phyloP scores from a whole-genome alignment of 805 yeast genomes.

The Candida khao-thaluensis region DNA sequence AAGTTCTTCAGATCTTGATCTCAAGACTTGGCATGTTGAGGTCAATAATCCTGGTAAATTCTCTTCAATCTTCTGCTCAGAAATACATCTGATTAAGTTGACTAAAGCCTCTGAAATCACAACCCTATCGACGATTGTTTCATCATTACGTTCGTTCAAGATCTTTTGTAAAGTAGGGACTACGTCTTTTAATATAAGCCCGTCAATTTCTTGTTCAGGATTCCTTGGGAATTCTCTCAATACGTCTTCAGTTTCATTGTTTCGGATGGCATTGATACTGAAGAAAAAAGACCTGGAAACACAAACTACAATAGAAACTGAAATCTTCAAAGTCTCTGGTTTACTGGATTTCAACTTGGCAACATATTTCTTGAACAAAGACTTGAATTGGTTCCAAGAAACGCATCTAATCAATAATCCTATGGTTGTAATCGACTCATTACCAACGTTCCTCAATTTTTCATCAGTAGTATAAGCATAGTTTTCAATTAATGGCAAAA shows the following conservation, averaged over 20 bases:
- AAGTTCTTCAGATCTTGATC: conserved; percentile 81
- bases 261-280: conserved; percentile 19
- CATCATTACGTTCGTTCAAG: conserved; percentile 68
- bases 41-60: conserved; percentile 83
- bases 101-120: conserved; percentile 82
- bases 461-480: conserved; percentile 62
- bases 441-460: conserved; percentile 57
- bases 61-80: conserved; percentile 51
- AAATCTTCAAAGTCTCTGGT: conserved; percentile 50
- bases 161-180: conserved; percentile 61
- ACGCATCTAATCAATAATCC: conserved; percentile 56
- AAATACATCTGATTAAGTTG: conserved; percentile 60
- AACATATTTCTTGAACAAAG: conserved; percentile 69
- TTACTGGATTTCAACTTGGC: conserved; percentile 38
- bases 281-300: conserved; percentile 50
- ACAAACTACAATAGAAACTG: conserved; percentile 57
- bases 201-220: conserved; percentile 25
- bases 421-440: conserved; percentile 65
- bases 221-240: conserved; percentile 27
- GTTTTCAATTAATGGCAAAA: conserved; percentile 83
- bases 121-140: conserved; percentile 70
- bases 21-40: conserved; percentile 80
- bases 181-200: conserved; percentile 52
- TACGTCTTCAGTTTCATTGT: conserved; percentile 14
- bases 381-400: conserved; percentile 78